These are phyloP conservation scores for Aspergillus alliaceus DNA, from an alignment of 2,329 filamentous ascomycete genomes.

Conservation along the genomic window DNA sequence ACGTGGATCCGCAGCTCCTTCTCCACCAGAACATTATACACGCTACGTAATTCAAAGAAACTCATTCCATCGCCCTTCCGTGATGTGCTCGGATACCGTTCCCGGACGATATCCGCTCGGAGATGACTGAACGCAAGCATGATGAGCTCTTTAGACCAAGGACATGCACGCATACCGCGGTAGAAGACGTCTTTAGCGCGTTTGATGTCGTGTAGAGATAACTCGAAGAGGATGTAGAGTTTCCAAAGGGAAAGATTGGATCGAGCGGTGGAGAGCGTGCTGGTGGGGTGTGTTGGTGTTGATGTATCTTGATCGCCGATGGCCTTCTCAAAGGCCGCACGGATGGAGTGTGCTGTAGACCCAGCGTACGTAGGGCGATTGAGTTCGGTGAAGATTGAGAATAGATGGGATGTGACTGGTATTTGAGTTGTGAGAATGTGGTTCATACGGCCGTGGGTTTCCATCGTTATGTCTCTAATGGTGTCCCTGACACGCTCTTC, in stretches of 20 bases:
- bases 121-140: conserved; percentile 57
- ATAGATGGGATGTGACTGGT: conserved; percentile 52
- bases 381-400: conserved; percentile 58
- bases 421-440: conserved; percentile 15
- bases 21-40: conserved; percentile 60
- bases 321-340: conserved; percentile 57
- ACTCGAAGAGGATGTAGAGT: conserved; percentile 53
- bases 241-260: conserved; percentile 52
- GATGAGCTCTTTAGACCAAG: conserved; percentile 63
- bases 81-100: not conserved
- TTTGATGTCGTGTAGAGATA: conserved; percentile 37
- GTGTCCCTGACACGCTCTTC: conserved; percentile 74
- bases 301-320: conserved; percentile 32
- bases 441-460: conserved; percentile 20
- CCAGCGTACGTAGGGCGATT: conserved; percentile 43
- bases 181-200: conserved; percentile 56
- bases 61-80: conserved; percentile 31
- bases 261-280: conserved; percentile 21
- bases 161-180: conserved; percentile 56
- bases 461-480: conserved; percentile 45
- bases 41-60: conserved; percentile 50
- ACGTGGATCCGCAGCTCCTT: conserved; percentile 62
- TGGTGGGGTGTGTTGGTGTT: conserved; percentile 8
- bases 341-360: conserved; percentile 53
- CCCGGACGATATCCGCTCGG: conserved; percentile 20